Base-by-base conservation (phyloP, 169 alveolate genomes). In the Plasmodium gonderi region DNA sequence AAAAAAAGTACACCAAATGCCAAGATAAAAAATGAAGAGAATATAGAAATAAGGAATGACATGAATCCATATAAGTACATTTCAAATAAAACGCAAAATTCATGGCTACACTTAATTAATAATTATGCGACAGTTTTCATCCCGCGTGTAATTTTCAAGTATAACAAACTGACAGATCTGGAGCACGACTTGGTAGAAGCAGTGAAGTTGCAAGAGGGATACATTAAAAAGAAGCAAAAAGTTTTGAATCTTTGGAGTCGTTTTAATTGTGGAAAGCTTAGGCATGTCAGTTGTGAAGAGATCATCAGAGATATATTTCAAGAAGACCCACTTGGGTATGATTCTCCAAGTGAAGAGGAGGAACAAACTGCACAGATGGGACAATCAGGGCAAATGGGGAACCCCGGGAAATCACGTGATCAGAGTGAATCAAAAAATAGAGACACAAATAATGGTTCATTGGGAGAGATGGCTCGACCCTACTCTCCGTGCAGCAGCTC, bases 71-170 rank as follows among this genome's bases (percentile, higher is more conserved):
- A 9, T 81, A 81, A 74, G 31, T 29, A 29, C 2, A 42, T n/a
- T 3, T n/a, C 78, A n/a, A 31, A 47, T 31, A 89, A 77, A 60
- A 42, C 26, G 42, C 90, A 91, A 38, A 78, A 42, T 23, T 17
- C 80, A 1, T 91, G 90, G 92, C 6, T 65, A 33, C 89, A 91
- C 49, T 60, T 82, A 31, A 81, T 72, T 38, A 80, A 92, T 65
- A 92, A 80, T 69, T 69, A 79, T 79, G 78, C 64, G 17, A 91
- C 72, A 44, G 44, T n/a, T 72, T 91, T 91, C 60, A 83, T 83
- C 47, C 92, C 94, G n/a, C 77, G 92, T 3, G 49, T 91, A 20
- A 23, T 8, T 7, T 31, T 64, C 3, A 81, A 91, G 69, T 51
- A 82, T 82, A 91, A 91, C 67, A 75, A 51, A 29, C 26, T 75